Percentiles rank a stretch among this genome's conserved stretches.
Conservation (phyloP, 2,329 filamentous ascomycete species). For the Thielaviopsis musarum region DNA sequence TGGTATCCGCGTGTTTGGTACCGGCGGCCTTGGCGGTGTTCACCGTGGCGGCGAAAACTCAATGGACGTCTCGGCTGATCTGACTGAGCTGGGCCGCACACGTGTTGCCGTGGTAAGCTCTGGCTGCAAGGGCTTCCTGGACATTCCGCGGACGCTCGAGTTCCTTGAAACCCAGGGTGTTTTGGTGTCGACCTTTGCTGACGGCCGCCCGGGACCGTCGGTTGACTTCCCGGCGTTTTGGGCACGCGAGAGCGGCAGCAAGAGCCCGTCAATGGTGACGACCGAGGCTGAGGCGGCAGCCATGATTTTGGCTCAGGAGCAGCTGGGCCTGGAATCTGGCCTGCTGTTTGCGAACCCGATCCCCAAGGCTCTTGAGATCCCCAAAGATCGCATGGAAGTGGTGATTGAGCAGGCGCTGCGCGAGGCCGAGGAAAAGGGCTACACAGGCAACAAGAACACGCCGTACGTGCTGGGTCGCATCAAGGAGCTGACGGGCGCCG, state of each 20-base stretch:
- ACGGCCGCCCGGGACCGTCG: slow-evolving; percentile 46
- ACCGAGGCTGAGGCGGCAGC: slow-evolving; percentile 70
- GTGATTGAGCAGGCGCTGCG: slow-evolving; percentile 52
- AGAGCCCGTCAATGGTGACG: slow-evolving; percentile 58
- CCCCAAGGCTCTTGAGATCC: slow-evolving; percentile 51
- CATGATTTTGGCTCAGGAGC: slow-evolving; percentile 68
- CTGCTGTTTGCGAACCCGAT: slow-evolving; percentile 83
- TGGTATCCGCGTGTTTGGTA: slow-evolving; percentile 85
- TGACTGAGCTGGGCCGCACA: slow-evolving; percentile 83
- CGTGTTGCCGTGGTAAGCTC: slow-evolving; percentile 76
- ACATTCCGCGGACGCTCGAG: slow-evolving; percentile 80
- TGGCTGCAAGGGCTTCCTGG: slow-evolving; percentile 91
- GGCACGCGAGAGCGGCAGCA: slow-evolving; percentile 68
- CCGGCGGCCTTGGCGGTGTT: slow-evolving; percentile 84
- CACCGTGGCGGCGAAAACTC: slow-evolving; percentile 74
- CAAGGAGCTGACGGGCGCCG: slow-evolving; percentile 56
- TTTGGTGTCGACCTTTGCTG: slow-evolving; percentile 75
- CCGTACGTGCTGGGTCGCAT: slow-evolving; percentile 70
- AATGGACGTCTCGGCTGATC: slow-evolving; percentile 88
- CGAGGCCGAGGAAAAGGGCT: slow-evolving; percentile 47
- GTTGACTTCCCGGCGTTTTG: slow-evolving; percentile 90
- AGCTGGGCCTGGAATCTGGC: slow-evolving; percentile 57
- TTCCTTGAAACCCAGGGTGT: slow-evolving; percentile 56
- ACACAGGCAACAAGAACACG: slow-evolving; percentile 61
- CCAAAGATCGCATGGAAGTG: slow-evolving; percentile 50